Percentiles rank a stretch among this genome's conserved stretches.
Conservation (phyloP, 305 asterid genomes). For the Plantago coronopus region DNA sequence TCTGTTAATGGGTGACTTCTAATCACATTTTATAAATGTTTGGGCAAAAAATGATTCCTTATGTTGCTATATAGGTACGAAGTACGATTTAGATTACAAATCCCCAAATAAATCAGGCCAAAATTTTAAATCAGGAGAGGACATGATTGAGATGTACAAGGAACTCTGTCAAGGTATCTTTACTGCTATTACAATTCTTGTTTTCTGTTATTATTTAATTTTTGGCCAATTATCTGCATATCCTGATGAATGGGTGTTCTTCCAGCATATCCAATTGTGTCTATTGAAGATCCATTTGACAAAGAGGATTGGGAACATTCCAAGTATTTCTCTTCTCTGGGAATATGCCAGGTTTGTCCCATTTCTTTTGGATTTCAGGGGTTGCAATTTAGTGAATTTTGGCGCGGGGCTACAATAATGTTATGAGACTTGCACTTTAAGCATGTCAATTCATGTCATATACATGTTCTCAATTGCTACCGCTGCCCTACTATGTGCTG, state of each 20-base stretch:
- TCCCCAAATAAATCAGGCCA: constrained; percentile 81
- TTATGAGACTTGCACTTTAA: constrained; percentile 6
- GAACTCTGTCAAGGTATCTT: constrained; percentile 74
- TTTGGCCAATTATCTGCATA: constrained; percentile 15
- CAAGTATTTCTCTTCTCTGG: constrained; percentile 64
- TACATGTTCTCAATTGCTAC: constrained; percentile 13
- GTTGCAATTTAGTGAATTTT: constrained; percentile 10
- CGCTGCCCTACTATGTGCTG: background rate
- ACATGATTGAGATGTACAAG: constrained; percentile 84
- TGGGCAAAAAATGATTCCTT: constrained; percentile 22
- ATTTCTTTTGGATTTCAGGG: constrained; percentile 22
- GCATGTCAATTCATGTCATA: constrained; percentile 8
- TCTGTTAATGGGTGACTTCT: constrained; percentile 14
- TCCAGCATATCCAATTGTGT: constrained; percentile 81
- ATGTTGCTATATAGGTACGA: constrained; percentile 60
- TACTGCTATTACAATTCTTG: constrained; percentile 21
- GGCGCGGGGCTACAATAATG: constrained; percentile 7
- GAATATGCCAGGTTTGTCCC: constrained; percentile 79
- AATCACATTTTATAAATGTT: constrained; percentile 18
- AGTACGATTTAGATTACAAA: constrained; percentile 87
- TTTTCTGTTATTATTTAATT: constrained; percentile 14
- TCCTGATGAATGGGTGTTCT: constrained; percentile 22
- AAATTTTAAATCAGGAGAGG: constrained; percentile 90
- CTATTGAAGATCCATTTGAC: constrained; percentile 98
- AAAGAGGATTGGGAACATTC: constrained; percentile 99